Conservation (phyloP, 2,329 filamentous ascomycete species). For the Penicillium sp. region DNA sequence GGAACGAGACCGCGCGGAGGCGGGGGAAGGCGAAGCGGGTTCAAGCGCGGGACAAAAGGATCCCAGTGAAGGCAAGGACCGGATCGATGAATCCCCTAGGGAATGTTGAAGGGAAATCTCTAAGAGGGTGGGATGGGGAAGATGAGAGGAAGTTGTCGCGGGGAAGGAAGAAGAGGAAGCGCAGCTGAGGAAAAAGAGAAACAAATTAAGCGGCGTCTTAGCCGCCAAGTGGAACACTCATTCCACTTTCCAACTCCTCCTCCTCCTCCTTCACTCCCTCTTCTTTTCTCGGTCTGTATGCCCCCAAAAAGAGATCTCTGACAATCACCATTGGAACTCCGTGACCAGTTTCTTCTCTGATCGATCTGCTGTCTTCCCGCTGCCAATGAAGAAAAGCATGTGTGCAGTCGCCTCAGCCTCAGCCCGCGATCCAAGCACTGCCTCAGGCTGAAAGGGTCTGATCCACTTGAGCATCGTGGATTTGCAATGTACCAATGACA, state of each 20-base stretch:
- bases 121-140: no score
- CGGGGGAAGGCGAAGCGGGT: neutral
- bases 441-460: neutral
- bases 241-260: neutral
- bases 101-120: neutral
- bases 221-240: slow-evolving; percentile 7
- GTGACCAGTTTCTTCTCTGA: neutral
- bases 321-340: no score
- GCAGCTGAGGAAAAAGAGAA: slow-evolving; percentile 1
- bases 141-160: neutral
- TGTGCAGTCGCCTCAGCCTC: neutral
- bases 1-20: slow-evolving; percentile 14
- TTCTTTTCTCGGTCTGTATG: no score
- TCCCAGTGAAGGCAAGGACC: neutral
- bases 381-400: neutral
- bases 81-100: neutral
- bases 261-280: neutral
- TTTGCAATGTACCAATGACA: neutral
- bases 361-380: neutral
- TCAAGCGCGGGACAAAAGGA: neutral
- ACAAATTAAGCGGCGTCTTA: slow-evolving; percentile 22
- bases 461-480: neutral
- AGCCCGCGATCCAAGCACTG: neutral
- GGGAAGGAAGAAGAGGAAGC: neutral
- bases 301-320: no score